phyloP scores from a whole-genome alignment of 305 asterid species.

The Solanum aculeatissimum region DNA sequence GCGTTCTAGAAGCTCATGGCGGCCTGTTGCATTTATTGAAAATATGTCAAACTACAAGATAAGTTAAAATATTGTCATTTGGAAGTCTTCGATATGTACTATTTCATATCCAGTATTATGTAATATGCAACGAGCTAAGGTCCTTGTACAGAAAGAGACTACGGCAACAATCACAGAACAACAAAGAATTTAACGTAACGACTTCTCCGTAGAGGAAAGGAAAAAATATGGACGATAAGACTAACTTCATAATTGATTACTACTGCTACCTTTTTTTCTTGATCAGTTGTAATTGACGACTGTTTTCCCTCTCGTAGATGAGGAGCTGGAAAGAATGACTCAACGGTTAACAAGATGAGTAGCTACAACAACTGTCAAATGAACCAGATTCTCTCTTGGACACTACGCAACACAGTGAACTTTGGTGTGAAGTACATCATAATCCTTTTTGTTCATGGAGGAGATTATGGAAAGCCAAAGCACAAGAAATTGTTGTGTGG shows the following conservation, averaged over 20 bases:
- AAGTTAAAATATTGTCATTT: background rate
- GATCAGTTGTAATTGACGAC: background rate
- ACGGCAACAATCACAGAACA: background rate
- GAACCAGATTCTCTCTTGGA: background rate
- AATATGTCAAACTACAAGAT: too few species aligned
- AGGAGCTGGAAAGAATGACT: background rate
- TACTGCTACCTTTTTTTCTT: background rate
- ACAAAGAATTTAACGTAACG: background rate
- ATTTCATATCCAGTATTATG: background rate
- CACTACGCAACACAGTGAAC: background rate
- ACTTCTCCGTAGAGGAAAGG: background rate
- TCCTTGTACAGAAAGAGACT: background rate
- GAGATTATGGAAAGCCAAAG: background rate
- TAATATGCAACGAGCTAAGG: background rate
- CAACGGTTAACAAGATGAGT: background rate
- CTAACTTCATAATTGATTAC: background rate
- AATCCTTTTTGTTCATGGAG: background rate
- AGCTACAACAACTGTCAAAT: background rate
- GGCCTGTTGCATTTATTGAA: constrained; percentile 37
- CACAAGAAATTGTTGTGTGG: background rate
- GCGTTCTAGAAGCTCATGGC: constrained; percentile 70
- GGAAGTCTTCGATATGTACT: background rate
- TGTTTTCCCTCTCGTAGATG: background rate
- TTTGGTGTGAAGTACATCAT: background rate
- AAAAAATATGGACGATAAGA: background rate